phyloP scores from a whole-genome alignment of 768 basidiomycete species.

The Paxillus rubicundulus region DNA sequence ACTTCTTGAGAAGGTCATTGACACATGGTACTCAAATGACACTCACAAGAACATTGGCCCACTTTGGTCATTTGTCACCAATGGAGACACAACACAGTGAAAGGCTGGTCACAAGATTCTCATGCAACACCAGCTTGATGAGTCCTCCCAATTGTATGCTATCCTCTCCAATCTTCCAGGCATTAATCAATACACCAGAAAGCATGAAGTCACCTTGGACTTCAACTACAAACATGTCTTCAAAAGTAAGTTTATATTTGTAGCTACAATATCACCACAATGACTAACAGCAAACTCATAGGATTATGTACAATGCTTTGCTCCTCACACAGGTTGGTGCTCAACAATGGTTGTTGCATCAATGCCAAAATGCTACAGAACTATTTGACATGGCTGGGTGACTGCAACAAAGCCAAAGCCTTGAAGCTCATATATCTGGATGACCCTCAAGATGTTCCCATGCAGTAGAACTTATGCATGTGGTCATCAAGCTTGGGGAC shows the following conservation, averaged over 20 bases:
- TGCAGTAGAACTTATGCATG: too few species aligned
- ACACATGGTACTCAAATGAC: not conserved
- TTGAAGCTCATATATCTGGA: too few species aligned
- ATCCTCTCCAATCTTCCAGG: conserved; percentile 8
- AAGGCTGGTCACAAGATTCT: conserved; percentile 7
- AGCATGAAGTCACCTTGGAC: conserved; percentile 9
- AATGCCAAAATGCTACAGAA: not conserved
- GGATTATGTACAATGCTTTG: conserved; percentile 13
- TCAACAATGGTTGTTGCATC: not conserved
- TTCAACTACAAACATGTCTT: conserved; percentile 19
- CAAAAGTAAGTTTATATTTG: conserved; percentile 12
- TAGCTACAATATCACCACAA: too few species aligned
- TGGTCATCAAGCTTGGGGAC: too few species aligned
- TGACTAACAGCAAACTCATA: not conserved
- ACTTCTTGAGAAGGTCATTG: not conserved
- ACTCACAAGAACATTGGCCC: not conserved
- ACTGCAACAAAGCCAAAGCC: too few species aligned
- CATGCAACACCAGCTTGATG: not conserved
- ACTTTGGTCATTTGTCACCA: conserved; percentile 14
- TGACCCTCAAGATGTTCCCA: too few species aligned
- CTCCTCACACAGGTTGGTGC: not conserved
- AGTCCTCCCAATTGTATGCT: not conserved
- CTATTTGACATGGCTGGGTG: not conserved
- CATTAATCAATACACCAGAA: conserved; percentile 11
- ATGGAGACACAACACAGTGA: conserved; percentile 14